Evolutionary conservation across 2,329 filamentous ascomycete species (phyloP), one percentile per base, ranked within the genome.

Genomic region (Hymenoscyphus occultus): DNA sequence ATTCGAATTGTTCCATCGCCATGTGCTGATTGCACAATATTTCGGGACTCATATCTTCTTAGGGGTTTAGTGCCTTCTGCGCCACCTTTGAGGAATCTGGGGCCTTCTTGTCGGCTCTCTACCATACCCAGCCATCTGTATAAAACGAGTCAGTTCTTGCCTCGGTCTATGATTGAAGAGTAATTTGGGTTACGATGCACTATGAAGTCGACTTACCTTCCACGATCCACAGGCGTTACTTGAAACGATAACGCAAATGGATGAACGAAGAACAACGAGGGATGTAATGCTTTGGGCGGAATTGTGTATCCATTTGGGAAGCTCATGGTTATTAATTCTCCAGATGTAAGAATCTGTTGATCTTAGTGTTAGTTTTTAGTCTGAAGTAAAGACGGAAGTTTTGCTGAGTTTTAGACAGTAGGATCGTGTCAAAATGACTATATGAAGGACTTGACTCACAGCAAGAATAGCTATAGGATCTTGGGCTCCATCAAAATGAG

Each of bases 231-330:
- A 13, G 86, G 84, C 10, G 91, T 84, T n/a, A 96, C 82, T 16
- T 86, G 84, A 61, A 91, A 82, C 60, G 88, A 87, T 62, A 86
- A 90, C 65, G 95, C 86, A 74, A 96, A 98, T 0, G 95, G 95
- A 74, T 97, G 93, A 6, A 97, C 90, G 68, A 97, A 91, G 1
- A 90, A 90, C 57, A 97, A 79, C 2, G 91, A 97, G 0, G 93
- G 86, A 73, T 96, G 94, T 5, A 99, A 83, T 92, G 73, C 97
- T 97, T 3, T 97, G 1, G 95, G 93, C 35, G 89, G 91, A 63
- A 98, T 96, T 0, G 92, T 90, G 76, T 93, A 91, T 35, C 95
- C 95, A 59, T 90, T 95, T 0, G 95, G 95, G 74, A 98, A 98
- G 72, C 90, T 96, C 75, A 98, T 80, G 0, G 94, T 96, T 61